Evolutionary conservation across 768 basidiomycete genomes (phyloP), one percentile per base, ranked within the genome.

Genomic region (Favolaschia claudopus): DNA sequence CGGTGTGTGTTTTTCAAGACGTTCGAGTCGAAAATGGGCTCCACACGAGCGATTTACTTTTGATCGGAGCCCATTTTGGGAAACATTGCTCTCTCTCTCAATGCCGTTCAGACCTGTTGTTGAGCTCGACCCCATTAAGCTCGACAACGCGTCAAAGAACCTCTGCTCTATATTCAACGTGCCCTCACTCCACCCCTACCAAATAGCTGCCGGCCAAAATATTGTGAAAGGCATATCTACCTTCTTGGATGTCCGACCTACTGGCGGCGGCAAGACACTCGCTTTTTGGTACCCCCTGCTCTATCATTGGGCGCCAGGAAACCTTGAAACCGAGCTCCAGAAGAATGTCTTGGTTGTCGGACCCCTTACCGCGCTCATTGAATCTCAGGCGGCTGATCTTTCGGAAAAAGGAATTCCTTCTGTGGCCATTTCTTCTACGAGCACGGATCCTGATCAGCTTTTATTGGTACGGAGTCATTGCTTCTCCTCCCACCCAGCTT

Each of bases 221-320:
- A 24, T 46, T 17, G 19, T 46, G 6, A 27, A 32, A 27, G 44
- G 44, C 14, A 27, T 27, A 7, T 17, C 15, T 14, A 46, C 44
- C 6, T 28, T 46, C 29, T 19, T 46, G 7, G 44, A 46, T 19
- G n/a, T 46, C 8, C 48, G n/a, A n/a, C n/a, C 48, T 7, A 56
- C 54, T 8, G 54, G 54, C 27, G 37, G 22, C 22, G 51, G 51
- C 10, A 54, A 54, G 22, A 54, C 51, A 17, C 24, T 44, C 9
- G 44, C 54, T 12, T 56, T 54, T 47, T 56, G 45, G 45, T n/a
- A 53, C 6, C 19, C 54, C 19, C 42, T 56, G 12, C 24, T 56
- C 25, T 56, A 55, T 24, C 22, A 31, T 19, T 46, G 54, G 31
- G 28, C 15, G 8, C 31, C 42, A 27, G 42, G 43, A n/a, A 47